A percentile compares a stretch with the other conserved stretches of the same genome.
Evolutionary conservation across 2,329 filamentous ascomycete genomes (phyloP).

Genomic region (Aspergillus luchuensis): DNA sequence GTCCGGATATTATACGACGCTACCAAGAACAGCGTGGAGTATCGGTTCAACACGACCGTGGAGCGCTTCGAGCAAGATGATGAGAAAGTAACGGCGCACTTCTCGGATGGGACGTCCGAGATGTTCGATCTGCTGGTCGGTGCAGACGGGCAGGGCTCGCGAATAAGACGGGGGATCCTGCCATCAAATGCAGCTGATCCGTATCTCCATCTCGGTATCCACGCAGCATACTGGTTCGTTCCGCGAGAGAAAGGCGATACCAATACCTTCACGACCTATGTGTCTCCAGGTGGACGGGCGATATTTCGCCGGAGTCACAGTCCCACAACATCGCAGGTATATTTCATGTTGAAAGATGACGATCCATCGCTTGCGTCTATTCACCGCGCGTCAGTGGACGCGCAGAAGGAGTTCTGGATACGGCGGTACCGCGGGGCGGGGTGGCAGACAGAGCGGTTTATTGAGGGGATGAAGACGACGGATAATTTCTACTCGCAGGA

Average conservation of each 20-base stretch:
- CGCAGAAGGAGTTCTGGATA: slow-evolving; percentile 32
- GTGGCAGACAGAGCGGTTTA: slow-evolving; percentile 39
- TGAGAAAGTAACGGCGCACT: slow-evolving; percentile 39
- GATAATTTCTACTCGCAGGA: slow-evolving; percentile 51
- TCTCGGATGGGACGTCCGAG: slow-evolving; percentile 48
- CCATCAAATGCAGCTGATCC: slow-evolving; percentile 18
- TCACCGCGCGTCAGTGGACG: slow-evolving; percentile 16
- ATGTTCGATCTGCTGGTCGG: slow-evolving; percentile 57
- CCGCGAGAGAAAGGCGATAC: slow-evolving; percentile 24
- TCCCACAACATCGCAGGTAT: slow-evolving; percentile 24
- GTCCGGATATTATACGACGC: slow-evolving; percentile 53
- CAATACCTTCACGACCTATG: slow-evolving; percentile 22
- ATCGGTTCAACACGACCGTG: slow-evolving; percentile 38
- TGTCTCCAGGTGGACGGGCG: slow-evolving; percentile 24
- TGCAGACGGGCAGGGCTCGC: slow-evolving; percentile 58
- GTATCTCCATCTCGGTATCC: slow-evolving; percentile 22
- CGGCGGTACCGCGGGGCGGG: slow-evolving; percentile 39
- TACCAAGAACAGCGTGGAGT: slow-evolving; percentile 33
- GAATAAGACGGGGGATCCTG: slow-evolving; percentile 49
- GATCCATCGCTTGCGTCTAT: slow-evolving; percentile 17
- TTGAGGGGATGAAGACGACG: slow-evolving; percentile 42
- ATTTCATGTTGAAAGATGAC: slow-evolving; percentile 22
- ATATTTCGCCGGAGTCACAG: slow-evolving; percentile 27
- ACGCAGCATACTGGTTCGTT: slow-evolving; percentile 34
- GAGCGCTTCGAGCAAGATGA: slow-evolving; percentile 36